phyloP scores from a whole-genome alignment of 345 rosid genomes.

The Cardamine occulta region DNA sequence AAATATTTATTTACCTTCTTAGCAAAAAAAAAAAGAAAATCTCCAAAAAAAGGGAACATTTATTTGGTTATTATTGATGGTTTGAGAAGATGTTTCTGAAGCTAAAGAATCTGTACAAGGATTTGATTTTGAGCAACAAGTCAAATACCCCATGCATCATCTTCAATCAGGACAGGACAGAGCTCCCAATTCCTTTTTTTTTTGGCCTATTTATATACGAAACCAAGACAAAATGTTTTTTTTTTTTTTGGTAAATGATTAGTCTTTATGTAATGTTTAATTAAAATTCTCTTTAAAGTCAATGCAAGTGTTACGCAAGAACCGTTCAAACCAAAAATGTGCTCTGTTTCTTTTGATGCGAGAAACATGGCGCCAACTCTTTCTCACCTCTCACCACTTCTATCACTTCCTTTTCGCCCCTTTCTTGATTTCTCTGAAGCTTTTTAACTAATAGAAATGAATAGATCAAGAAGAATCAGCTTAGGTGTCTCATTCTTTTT shows the following conservation, averaged over 20 bases:
- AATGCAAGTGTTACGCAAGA: constrained; percentile 26
- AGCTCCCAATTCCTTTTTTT: too few species aligned
- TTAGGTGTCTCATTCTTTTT: constrained; percentile 19
- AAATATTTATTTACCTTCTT: too few species aligned
- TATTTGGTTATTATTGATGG: too few species aligned
- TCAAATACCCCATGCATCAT: too few species aligned
- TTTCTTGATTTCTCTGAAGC: constrained; percentile 7
- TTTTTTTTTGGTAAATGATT: not conserved
- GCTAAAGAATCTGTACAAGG: constrained; percentile 4
- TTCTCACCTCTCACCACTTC: constrained; percentile 10
- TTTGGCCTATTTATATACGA: not conserved
- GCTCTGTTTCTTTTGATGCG: constrained; percentile 15
- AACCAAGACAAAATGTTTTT: not conserved
- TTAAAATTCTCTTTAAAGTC: constrained; percentile 7
- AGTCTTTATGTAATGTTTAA: constrained; percentile 18
- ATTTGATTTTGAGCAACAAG: too few species aligned
- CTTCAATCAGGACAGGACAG: too few species aligned
- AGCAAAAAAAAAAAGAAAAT: too few species aligned
- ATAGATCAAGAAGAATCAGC: constrained; percentile 28
- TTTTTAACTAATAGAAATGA: constrained; percentile 33
- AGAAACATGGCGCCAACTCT: constrained; percentile 40
- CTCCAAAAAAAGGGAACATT: too few species aligned
- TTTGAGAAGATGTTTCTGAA: not conserved
- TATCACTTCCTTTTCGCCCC: not conserved
- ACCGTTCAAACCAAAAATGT: constrained; percentile 31